Conservation (phyloP, 2,329 filamentous ascomycete species). For the Cryphonectria parasitica region DNA sequence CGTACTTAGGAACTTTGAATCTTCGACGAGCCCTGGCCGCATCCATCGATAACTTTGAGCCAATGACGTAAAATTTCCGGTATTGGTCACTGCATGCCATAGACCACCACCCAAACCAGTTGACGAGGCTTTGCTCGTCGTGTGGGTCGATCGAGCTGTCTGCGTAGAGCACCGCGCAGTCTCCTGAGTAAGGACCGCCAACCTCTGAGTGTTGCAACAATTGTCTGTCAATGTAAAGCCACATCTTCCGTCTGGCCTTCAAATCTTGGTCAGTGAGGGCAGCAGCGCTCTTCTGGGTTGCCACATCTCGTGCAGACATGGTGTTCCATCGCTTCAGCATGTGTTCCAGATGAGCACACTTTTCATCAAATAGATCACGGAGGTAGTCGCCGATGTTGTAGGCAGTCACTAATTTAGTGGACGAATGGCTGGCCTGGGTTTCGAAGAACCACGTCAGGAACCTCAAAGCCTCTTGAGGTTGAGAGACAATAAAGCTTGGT, state of each 20-base stretch:
- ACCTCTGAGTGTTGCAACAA: slow-evolving; percentile 6
- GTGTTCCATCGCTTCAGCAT: slow-evolving; percentile 27
- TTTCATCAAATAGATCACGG: slow-evolving; percentile 41
- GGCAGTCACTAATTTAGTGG: slow-evolving; percentile 42
- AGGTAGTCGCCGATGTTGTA: slow-evolving; percentile 43
- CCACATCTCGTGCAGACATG: slow-evolving; percentile 16
- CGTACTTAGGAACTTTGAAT: slow-evolving; percentile 44
- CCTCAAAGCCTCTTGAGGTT: slow-evolving; percentile 44
- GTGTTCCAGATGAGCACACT: slow-evolving; percentile 31
- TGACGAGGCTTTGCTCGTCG: slow-evolving; percentile 65
- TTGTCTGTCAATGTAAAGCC: slow-evolving; percentile 27
- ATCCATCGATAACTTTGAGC: slow-evolving; percentile 43
- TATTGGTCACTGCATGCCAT: slow-evolving; percentile 52
- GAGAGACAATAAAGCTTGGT: slow-evolving; percentile 53
- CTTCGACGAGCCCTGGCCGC: slow-evolving; percentile 30
- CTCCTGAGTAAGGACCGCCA: slow-evolving; percentile 38
- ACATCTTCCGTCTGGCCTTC: slow-evolving; percentile 19
- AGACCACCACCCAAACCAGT: slow-evolving; percentile 67
- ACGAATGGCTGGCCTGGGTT: slow-evolving; percentile 30
- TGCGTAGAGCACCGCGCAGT: slow-evolving; percentile 49
- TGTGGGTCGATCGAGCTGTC: slow-evolving; percentile 55
- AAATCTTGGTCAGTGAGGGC: slow-evolving; percentile 26
- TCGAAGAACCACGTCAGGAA: slow-evolving; percentile 48
- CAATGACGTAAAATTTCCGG: slow-evolving; percentile 60
- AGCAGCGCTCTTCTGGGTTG: slow-evolving; percentile 10